These are phyloP conservation scores for Boletus rufocinnamomeus DNA, from an alignment of 768 basidiomycete species.

Conservation along the genomic window DNA sequence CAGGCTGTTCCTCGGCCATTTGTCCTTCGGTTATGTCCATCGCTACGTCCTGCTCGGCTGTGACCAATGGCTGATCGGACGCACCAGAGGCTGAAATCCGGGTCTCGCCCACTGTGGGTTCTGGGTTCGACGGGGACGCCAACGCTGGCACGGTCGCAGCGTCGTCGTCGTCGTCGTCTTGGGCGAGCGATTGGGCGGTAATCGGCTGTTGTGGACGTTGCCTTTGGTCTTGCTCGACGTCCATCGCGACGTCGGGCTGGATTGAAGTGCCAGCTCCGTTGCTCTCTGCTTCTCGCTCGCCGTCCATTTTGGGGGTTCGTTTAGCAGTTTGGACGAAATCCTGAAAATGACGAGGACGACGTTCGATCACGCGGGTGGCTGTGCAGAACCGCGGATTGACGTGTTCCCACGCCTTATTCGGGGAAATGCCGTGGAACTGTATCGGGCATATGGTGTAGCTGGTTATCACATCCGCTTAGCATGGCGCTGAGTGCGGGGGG, in stretches of 20 bases:
- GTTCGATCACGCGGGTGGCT: conserved; percentile 32
- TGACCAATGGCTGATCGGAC: conserved; percentile 27
- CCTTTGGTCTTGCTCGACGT: conserved; percentile 21
- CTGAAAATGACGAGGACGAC: conserved; percentile 30
- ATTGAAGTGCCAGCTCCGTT: neutral
- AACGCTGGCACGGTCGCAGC: neutral
- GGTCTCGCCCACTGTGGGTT: conserved; percentile 10
- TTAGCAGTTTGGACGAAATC: conserved; percentile 18
- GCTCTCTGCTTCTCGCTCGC: conserved; percentile 16
- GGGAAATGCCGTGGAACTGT: neutral
- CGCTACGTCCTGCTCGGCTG: conserved; percentile 24
- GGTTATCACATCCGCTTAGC: conserved; percentile 45
- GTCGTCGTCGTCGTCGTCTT: conserved; percentile 6
- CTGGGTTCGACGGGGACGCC: conserved; percentile 11
- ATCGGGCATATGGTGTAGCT: conserved; percentile 43
- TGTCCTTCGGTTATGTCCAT: conserved; percentile 27
- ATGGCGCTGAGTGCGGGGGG: conserved; percentile 38
- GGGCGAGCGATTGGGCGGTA: neutral
- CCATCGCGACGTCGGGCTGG: conserved; percentile 21
- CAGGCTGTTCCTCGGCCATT: conserved; percentile 16
- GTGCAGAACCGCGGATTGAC: conserved; percentile 8
- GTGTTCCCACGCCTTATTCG: conserved; percentile 4
- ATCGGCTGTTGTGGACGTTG: conserved; percentile 4
- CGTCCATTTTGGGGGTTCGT: conserved; percentile 26
- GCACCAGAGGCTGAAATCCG: conserved; percentile 8